Conservation (phyloP, 441 rosid species). For the Geranium incanum region DNA sequence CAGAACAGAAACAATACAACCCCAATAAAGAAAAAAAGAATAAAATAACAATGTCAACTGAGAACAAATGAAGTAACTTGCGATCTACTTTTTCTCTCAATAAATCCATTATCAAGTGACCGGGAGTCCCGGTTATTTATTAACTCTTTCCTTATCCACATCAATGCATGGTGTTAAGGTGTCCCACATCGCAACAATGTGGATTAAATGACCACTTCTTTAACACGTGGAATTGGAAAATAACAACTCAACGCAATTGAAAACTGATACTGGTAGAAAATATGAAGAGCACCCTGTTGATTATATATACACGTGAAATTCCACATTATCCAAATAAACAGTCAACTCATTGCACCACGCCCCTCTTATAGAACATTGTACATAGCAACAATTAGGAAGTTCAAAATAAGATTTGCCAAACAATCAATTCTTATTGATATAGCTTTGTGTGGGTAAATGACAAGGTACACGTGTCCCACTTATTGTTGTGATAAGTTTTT, state of each 20-base stretch:
- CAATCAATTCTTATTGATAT: neutral
- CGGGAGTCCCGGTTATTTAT: neutral
- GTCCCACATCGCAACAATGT: too few relatives aligned
- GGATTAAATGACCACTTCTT: too few relatives aligned
- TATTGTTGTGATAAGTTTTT: too few relatives aligned
- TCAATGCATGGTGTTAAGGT: neutral
- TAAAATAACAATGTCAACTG: neutral
- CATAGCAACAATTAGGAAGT: neutral
- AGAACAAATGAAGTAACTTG: neutral
- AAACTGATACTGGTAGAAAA: neutral
- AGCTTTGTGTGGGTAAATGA: neutral
- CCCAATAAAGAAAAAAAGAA: neutral
- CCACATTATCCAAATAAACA: neutral
- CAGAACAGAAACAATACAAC: neutral
- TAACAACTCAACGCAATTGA: neutral
- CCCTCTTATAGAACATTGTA: neutral
- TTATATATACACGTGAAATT: neutral
- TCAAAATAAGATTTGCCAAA: neutral
- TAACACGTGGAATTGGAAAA: neutral
- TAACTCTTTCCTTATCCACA: neutral
- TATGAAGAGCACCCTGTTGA: neutral
- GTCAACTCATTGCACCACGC: neutral
- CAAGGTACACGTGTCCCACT: neutral
- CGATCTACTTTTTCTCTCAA: neutral
- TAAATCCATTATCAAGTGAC: neutral